These are phyloP conservation scores for Chrysoporthe cubensis DNA, from an alignment of 2,329 filamentous ascomycete genomes.

Conservation along the genomic window DNA sequence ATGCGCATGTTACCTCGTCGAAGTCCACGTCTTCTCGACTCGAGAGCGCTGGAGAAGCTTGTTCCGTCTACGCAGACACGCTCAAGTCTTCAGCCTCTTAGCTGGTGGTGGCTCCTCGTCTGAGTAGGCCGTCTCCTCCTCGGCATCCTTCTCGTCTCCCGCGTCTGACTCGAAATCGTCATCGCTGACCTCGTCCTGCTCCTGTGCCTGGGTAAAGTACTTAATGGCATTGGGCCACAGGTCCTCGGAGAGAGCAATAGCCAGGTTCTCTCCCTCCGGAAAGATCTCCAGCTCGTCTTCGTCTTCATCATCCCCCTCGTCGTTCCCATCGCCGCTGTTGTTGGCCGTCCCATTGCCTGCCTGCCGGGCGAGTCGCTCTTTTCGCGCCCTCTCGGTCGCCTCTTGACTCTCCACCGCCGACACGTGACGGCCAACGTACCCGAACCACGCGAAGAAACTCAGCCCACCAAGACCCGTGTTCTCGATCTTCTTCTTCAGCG, in stretches of 20 bases:
- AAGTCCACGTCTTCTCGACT: background rate
- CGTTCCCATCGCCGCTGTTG: constrained; percentile 51
- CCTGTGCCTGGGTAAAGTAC: constrained; percentile 82
- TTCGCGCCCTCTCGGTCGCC: constrained; percentile 63
- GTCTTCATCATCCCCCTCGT: constrained; percentile 60
- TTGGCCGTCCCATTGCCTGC: constrained; percentile 47
- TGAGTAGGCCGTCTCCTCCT: constrained; percentile 29
- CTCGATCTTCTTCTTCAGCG: constrained; percentile 59
- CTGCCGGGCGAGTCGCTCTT: constrained; percentile 54
- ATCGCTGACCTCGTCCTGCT: constrained; percentile 69
- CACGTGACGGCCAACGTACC: constrained; percentile 72
- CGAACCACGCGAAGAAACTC: constrained; percentile 91
- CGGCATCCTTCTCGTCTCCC: constrained; percentile 51
- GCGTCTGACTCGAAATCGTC: constrained; percentile 69
- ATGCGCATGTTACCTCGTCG: background rate
- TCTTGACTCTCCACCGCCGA: constrained; percentile 71
- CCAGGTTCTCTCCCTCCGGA: constrained; percentile 83
- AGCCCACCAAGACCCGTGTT: constrained; percentile 65
- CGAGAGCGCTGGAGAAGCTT: background rate
- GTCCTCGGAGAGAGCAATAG: constrained; percentile 81
- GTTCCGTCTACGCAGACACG: background rate
- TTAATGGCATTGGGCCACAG: constrained; percentile 86
- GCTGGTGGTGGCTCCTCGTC: constrained; percentile 36
- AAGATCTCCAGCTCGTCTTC: constrained; percentile 80
- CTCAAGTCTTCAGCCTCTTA: constrained; percentile 48